Base-by-base conservation (phyloP, 1,284 basidiomycete species). In the Leccinum fallax region DNA sequence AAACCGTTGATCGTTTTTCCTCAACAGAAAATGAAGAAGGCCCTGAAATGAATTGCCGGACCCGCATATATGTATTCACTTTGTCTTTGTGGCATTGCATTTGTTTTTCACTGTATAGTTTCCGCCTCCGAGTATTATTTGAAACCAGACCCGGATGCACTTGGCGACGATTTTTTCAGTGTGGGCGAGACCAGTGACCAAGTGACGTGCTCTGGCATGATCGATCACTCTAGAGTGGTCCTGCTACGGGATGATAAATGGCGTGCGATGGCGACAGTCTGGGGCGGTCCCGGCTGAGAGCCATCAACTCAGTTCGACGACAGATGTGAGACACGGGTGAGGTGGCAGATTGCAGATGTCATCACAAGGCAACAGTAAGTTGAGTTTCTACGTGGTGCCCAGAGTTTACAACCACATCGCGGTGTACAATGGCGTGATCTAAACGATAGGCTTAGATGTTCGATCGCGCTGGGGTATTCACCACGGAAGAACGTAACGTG, bases 1-100 rank as follows among this genome's bases (percentile, higher is more conserved):
- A 9, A 8, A 16, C 16, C 65, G 28, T 65, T 40, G 5, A 15
- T 48, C 15, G 49, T 59, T 59, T 43, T 60, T 55, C 38, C 2
- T 54, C 30, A 19, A 28, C 67, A 90, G 89, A 86, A 85, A 81
- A 88, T 91, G 87, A 91, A 89, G 78, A 87, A 88, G 67, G 87
- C 88, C 1, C 71, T 91, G 75, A 91, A 90, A 76, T 90, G 78
- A 75, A 55, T 28, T 57, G 21, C 21, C 51, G 30, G 48, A 34
- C 38, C 24, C 36, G 5, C 6, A 15, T 40, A 24, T 51, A 8
- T 11, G 24, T 51, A 51, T 51, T 16, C 15, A 51, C 24, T 13
- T 28, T 5, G 32, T 10, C 26, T 21, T 21, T 30, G 32, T 26
- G 43, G 48, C 19, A 24, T 59, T 59, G 43, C n/a, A 53, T 40